Percentiles rank a stretch among this genome's conserved stretches.
Conservation (phyloP, 2,329 filamentous ascomycete genomes). For the Fusarium dimerum region DNA sequence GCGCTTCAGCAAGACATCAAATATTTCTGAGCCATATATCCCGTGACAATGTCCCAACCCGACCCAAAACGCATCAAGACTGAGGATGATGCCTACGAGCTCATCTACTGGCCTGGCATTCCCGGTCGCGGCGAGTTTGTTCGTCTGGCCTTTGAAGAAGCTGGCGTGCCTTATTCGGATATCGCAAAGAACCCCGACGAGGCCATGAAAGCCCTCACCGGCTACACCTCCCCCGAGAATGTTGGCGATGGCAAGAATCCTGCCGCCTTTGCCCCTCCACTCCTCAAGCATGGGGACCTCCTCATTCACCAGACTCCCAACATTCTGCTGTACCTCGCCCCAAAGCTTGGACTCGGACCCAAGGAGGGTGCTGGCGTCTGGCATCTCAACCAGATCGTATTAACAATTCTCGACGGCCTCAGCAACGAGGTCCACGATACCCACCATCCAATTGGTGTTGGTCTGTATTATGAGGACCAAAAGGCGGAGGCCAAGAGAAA, state of each 20-base stretch:
- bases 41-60: constrained; percentile 20
- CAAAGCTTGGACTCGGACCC: constrained; percentile 56
- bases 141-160: constrained; percentile 72
- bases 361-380: constrained; percentile 47
- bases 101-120: constrained; percentile 71
- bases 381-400: constrained; percentile 61
- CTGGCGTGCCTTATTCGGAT: constrained; percentile 65
- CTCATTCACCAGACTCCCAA: constrained; percentile 70
- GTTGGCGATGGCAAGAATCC: constrained; percentile 58
- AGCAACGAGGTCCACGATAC: constrained; percentile 73
- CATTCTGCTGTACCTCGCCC: constrained; percentile 71
- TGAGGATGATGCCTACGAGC: constrained; percentile 55
- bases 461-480: constrained; percentile 73
- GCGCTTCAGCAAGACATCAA: not conserved
- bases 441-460: constrained; percentile 67
- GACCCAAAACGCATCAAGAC: constrained; percentile 33
- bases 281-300: constrained; percentile 63
- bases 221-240: constrained; percentile 46
- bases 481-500: constrained; percentile 64
- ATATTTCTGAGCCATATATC: not conserved
- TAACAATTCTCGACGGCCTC: constrained; percentile 72
- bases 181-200: constrained; percentile 39
- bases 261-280: constrained; percentile 66
- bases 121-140: constrained; percentile 76
- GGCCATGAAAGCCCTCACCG: constrained; percentile 53